Evolutionary conservation across 2,329 filamentous ascomycete species (phyloP).

Genomic region (Didymella keratinophila): DNA sequence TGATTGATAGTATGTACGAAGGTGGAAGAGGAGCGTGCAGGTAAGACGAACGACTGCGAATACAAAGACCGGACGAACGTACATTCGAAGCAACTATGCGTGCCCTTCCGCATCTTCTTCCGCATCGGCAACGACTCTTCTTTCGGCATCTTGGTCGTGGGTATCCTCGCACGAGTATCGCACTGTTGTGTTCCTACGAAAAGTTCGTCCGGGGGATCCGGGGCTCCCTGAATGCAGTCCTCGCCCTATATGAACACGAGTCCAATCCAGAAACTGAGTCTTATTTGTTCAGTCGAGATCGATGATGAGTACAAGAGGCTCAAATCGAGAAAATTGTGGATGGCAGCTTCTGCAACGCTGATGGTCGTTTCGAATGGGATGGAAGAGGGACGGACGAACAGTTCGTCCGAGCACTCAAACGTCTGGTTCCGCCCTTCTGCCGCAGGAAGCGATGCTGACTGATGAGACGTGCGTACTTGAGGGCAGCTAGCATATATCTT

Average conservation of each 20-base stretch:
- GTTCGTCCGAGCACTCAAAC: constrained; percentile 16
- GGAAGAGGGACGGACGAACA: constrained; percentile 15
- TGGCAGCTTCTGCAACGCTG: constrained; percentile 11
- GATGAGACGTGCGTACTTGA: constrained; percentile 14
- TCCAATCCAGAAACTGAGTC: not conserved
- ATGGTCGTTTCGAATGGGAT: constrained; percentile 17
- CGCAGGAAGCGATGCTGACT: constrained; percentile 8
- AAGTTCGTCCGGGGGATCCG: constrained; percentile 32
- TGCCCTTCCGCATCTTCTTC: constrained; percentile 56
- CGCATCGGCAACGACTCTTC: constrained; percentile 44
- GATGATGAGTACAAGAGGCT: not conserved
- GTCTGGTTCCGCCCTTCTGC: not conserved
- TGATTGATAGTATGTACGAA: constrained; percentile 14
- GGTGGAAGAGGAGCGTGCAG: constrained; percentile 1
- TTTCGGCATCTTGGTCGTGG: constrained; percentile 45
- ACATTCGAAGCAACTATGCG: constrained; percentile 57
- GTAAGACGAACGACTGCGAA: constrained; percentile 9
- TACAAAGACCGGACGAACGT: constrained; percentile 33
- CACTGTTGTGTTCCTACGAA: constrained; percentile 18
- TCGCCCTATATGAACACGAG: constrained; percentile 12
- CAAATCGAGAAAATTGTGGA: constrained; percentile 1
- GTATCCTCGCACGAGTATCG: constrained; percentile 16
- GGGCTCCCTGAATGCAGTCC: constrained; percentile 3
- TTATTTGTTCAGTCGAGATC: constrained; percentile 1
- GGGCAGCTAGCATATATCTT: constrained; percentile 12